These are phyloP conservation scores for Erythrophleum fordii DNA, from an alignment of 306 rosid genomes.

Conservation along the genomic window DNA sequence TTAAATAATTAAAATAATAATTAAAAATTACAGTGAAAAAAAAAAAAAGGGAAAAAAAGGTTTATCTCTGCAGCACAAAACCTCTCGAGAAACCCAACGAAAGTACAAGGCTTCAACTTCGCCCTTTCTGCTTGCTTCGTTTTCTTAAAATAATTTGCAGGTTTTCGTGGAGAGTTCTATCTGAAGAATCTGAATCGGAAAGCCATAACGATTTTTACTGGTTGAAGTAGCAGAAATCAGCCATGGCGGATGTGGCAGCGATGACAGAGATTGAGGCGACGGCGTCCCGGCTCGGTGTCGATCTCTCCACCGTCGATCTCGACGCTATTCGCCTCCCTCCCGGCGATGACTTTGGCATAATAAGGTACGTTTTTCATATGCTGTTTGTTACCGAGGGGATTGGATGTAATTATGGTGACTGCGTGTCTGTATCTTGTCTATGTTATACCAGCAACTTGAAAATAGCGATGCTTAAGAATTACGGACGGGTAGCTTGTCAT, in stretches of 20 bases:
- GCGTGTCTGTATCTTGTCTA: not conserved
- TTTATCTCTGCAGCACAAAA: not conserved
- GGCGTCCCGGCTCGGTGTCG: conserved; percentile 68
- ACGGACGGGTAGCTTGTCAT: not conserved
- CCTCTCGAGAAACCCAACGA: conserved; percentile 23
- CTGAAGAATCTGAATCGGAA: not conserved
- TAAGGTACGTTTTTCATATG: conserved; percentile 51
- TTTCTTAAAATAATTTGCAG: no score
- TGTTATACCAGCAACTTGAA: not conserved
- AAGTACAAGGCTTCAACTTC: not conserved
- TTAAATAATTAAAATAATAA: no score
- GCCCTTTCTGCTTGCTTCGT: not conserved
- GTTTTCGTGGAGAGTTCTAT: not conserved
- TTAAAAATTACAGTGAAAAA: no score
- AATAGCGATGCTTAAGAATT: not conserved
- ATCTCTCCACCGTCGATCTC: conserved; percentile 61
- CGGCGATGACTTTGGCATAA: conserved; percentile 59
- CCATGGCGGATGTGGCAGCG: conserved; percentile 70
- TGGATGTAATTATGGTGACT: not conserved
- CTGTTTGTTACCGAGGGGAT: not conserved
- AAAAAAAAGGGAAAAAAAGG: no score
- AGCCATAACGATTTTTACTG: not conserved
- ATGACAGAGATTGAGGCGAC: conserved; percentile 72
- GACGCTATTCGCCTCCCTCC: conserved; percentile 70
- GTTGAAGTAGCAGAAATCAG: conserved; percentile 11